phyloP scores from a whole-genome alignment of 345 rosid genomes.

The Ricinus communis region DNA sequence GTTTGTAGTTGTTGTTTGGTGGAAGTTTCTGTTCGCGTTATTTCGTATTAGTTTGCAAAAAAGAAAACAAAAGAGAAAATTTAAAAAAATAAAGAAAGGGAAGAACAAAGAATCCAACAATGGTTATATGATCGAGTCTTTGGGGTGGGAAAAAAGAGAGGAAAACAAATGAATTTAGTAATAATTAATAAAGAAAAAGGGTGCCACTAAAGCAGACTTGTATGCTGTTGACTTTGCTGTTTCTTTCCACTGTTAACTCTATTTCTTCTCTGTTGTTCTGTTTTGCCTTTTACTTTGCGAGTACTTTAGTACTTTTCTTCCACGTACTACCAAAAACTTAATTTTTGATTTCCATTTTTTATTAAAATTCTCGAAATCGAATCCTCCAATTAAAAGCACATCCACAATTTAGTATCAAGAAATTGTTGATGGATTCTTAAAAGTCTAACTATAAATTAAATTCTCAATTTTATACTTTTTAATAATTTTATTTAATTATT shows the following conservation, averaged over 20 bases:
- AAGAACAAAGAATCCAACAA: conserved; percentile 2
- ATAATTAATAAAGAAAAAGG: conserved; percentile 14
- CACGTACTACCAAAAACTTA: no score
- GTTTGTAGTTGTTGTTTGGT: neutral
- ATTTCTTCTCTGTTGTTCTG: neutral
- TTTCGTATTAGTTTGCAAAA: conserved; percentile 18
- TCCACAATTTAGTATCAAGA: no score
- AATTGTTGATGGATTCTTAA: no score
- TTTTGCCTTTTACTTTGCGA: no score
- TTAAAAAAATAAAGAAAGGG: neutral
- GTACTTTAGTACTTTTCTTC: no score
- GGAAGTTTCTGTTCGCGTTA: neutral
- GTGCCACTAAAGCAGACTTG: conserved; percentile 27
- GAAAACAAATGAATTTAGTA: neutral
- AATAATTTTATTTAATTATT: no score
- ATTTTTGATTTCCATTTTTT: no score
- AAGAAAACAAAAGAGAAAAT: conserved; percentile 19
- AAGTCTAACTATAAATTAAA: no score
- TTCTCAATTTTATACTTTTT: no score
- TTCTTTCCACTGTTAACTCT: neutral
- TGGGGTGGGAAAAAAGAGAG: conserved; percentile 4
- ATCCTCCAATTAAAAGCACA: no score
- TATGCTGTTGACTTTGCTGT: conserved; percentile 41
- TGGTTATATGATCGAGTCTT: neutral
- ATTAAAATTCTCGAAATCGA: no score